Evolutionary conservation across 805 yeast species (phyloP).

Genomic region (Suhomyces sp.): DNA sequence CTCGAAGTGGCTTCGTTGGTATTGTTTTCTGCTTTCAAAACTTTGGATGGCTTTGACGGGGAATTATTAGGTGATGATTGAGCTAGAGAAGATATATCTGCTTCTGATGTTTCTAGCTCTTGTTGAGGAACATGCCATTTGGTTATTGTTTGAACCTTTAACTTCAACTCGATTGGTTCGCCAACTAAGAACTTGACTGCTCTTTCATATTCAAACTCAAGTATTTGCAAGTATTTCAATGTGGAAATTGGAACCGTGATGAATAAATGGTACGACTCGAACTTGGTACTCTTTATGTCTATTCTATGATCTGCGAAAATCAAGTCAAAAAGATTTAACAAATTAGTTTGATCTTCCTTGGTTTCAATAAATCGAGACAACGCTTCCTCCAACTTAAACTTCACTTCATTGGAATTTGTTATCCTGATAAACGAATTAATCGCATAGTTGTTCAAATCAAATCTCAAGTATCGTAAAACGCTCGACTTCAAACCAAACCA

Average conservation of each 20-base stretch:
- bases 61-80: slow-evolving; percentile 21
- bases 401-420: slow-evolving; percentile 18
- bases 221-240: slow-evolving; percentile 58
- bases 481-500: slow-evolving; percentile 22
- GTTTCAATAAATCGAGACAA: slow-evolving; percentile 11
- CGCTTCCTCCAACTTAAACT: slow-evolving; percentile 13
- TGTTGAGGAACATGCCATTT: slow-evolving; percentile 45
- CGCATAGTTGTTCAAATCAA: slow-evolving; percentile 33
- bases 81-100: slow-evolving; percentile 18
- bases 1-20: no score
- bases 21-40: background rate
- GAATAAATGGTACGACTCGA: slow-evolving; percentile 22
- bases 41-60: background rate
- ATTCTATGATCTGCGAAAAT: slow-evolving; percentile 5
- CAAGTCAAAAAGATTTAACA: slow-evolving; percentile 9
- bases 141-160: slow-evolving; percentile 45
- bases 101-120: no score
- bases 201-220: slow-evolving; percentile 44
- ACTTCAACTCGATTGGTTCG: slow-evolving; percentile 50
- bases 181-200: slow-evolving; percentile 57
- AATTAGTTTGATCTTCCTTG: slow-evolving; percentile 7
- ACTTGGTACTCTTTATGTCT: background rate
- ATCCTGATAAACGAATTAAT: slow-evolving; percentile 19
- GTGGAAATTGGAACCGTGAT: slow-evolving; percentile 65
- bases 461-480: slow-evolving; percentile 20